Conservation (phyloP, 176 grass and related monocot genomes). For the Oryza rufipogon region DNA sequence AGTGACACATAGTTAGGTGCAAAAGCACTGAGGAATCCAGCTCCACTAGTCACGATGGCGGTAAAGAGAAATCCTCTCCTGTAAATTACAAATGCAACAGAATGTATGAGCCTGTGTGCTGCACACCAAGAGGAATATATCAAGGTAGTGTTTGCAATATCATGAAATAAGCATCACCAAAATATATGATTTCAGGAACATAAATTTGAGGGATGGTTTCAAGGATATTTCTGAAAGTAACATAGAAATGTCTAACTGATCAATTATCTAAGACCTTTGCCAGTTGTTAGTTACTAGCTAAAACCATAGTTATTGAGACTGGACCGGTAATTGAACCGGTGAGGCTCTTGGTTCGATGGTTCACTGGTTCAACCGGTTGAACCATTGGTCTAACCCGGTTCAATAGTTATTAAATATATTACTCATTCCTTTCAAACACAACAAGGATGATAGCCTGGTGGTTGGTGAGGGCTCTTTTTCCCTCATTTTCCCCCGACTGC, state of each 20-base stretch:
- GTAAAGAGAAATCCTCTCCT: conserved; percentile 98
- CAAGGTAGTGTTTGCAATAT: conserved; percentile 8
- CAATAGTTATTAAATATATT: too few relatives aligned
- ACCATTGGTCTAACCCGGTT: too few relatives aligned
- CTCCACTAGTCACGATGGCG: conserved; percentile 78
- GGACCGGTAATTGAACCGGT: too few relatives aligned
- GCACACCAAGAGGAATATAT: conserved; percentile 16
- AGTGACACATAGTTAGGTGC: conserved; percentile 79
- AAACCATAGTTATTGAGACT: neutral
- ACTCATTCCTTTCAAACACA: too few relatives aligned
- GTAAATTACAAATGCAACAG: conserved; percentile 40
- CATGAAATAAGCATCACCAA: neutral
- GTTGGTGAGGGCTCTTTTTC: too few relatives aligned
- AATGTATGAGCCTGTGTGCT: conserved; percentile 25
- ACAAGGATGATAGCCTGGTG: too few relatives aligned
- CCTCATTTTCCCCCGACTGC: too few relatives aligned
- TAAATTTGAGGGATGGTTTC: neutral
- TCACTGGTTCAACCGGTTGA: too few relatives aligned
- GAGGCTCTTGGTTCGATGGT: too few relatives aligned
- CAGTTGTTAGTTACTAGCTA: conserved; percentile 14
- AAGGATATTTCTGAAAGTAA: neutral
- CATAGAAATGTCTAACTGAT: neutral
- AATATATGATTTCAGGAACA: conserved; percentile 8
- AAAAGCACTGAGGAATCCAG: conserved; percentile 83
- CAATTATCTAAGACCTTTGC: neutral